Evolutionary conservation across 2,329 filamentous ascomycete genomes (phyloP), one percentile per base, ranked within the genome.

Genomic region (Didymella segeticola): DNA sequence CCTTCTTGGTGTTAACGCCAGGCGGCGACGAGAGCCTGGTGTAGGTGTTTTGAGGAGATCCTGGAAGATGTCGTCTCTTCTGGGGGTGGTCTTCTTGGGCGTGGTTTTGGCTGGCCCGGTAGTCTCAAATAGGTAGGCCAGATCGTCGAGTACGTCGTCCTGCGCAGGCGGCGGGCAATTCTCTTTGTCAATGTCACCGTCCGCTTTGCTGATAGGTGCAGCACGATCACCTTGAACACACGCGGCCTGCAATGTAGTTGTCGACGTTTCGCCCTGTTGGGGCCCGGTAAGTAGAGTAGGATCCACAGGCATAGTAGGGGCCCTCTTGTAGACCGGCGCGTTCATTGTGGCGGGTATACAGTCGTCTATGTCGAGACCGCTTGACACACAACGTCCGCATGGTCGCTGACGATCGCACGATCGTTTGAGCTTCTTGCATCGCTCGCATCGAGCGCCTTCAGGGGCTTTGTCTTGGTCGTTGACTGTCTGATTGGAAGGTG

Each of bases 71-170:
- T 83, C 27, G 81, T 86, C 60, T 83, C 84, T 86, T n/a, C 81
- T 82, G 1, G 84, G 77, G 73, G 51, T 78, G 75, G 68, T 10
- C 82, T 84, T 86, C 15, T 82, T 82, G 1, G 84, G 77, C 73
- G 51, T 78, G 75, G 68, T 80, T 82, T 82, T 83, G 15, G 51
- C 23, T 54, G 80, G 80, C 56, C 80, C 84, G 4, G 80, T 86
- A 75, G 79, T 62, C 3, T 88, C 86, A 64, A 95, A 93, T 4
- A 95, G 80, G 43, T 83, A 80, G 33, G 85, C 82, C 5, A 89
- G 72, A 29, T 83, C 81, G 56, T 87, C 82, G 30, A 76, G 71
- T 10, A 67, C 66, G 5, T 77, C 69, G 17, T 71, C 54, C 23
- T 19, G 17, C 20, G 37, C 31, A 9, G 70, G 66, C 5, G 80